phyloP scores from a whole-genome alignment of 768 basidiomycete genomes.

The Agaricus bisporus region DNA sequence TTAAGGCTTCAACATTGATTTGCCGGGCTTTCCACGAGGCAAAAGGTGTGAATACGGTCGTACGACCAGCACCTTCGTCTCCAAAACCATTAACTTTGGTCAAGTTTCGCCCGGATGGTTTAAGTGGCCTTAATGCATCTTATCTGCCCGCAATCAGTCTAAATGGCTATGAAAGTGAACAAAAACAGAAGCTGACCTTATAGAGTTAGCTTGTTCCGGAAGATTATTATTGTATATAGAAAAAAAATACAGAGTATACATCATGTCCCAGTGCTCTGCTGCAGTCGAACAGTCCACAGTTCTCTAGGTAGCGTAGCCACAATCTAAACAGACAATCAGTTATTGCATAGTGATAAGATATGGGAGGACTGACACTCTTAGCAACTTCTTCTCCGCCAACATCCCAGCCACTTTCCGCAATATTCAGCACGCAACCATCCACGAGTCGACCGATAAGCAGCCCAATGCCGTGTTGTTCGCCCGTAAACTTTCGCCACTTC shows the following conservation, averaged over 20 bases:
- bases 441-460: slow-evolving; percentile 51
- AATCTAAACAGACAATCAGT: slow-evolving; percentile 21
- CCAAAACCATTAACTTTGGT: background rate
- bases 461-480: slow-evolving; percentile 52
- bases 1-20: slow-evolving; percentile 44
- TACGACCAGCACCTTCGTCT: slow-evolving; percentile 31
- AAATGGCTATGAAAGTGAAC: background rate
- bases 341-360: slow-evolving; percentile 13
- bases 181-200: background rate
- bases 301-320: slow-evolving; percentile 30
- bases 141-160: background rate
- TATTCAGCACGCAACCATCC: slow-evolving; percentile 50
- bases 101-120: slow-evolving; percentile 4
- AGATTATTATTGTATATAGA: background rate
- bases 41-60: slow-evolving; percentile 26
- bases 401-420: slow-evolving; percentile 80
- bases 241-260: background rate
- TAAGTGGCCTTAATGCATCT: background rate
- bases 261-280: slow-evolving; percentile 14
- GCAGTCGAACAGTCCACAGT: slow-evolving; percentile 22
- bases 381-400: slow-evolving; percentile 71
- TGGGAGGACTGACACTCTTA: slow-evolving; percentile 41
- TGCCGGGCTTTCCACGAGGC: slow-evolving; percentile 32
- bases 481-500: slow-evolving; percentile 69
- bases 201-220: background rate